Base-by-base conservation (phyloP, 306 rosid species). In the Hippophae rhamnoides region DNA sequence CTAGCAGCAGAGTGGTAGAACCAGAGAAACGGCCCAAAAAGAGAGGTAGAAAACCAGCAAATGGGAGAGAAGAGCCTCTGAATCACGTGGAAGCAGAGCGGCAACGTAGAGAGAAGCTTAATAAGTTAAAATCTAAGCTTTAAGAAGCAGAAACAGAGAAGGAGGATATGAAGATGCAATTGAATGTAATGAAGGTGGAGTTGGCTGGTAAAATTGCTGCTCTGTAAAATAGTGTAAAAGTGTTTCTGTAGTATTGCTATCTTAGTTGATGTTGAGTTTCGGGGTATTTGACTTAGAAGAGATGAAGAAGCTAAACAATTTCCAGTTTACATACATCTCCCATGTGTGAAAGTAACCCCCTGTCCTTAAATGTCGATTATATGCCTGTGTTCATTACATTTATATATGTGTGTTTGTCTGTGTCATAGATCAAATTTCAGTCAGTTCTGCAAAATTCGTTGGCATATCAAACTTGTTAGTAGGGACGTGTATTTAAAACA, bases 71-170 rank as follows among this genome's bases (percentile, higher is more conserved):
- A 56, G 99, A 92, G 63, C 99, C 99, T 1, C 56, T 92, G 68
- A 88, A 92, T 48, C 99, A 92, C 4, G 99, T 92, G 5, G 99
- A 92, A 50, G 99, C 96, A 0, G 99, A 92, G 76, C 70, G 95
- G 41, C 96, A 92, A 57, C 64, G 99, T 52, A 76, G 99, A 55
- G 96, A 92, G 83, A 92, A 92, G 78, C 86, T 85, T 13, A 92
- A 18, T 18, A 92, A 92, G 75, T 80, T 92, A 10, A 92, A 82
- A 56, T 38, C 73, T 14, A 92, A 92, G 79, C 88, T 92, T 52
- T 84, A 83, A 13, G 64, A 13, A 0, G 5, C 65, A 0, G 99
- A 88, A 64, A 49, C 79, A 0, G 95, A 80, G 31, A 85, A 80
- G 49, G 89, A 85, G 7, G 96, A 81, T 0, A 54, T 92, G 38